Evolutionary conservation across 139 green algal species (phyloP).

Genomic region (Deuterostichococcus epilithicus): DNA sequence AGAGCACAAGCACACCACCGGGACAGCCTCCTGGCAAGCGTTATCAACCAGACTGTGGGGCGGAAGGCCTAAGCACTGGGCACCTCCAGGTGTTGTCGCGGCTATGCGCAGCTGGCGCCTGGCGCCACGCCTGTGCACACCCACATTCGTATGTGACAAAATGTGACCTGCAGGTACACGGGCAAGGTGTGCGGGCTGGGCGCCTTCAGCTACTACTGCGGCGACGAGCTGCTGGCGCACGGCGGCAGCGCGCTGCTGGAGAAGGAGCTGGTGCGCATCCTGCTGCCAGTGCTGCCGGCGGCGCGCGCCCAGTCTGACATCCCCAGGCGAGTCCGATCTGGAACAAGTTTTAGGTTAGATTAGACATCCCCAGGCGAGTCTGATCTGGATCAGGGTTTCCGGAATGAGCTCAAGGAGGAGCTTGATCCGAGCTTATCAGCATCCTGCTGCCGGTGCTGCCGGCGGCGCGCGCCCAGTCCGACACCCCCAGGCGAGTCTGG

Average conservation of each 20-base stretch:
- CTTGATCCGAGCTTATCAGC: background rate
- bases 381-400: background rate
- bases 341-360: background rate
- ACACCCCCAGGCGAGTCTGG: too few relatives aligned
- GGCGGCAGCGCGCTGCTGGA: conserved; percentile 12
- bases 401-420: background rate
- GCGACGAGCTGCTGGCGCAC: background rate
- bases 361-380: background rate
- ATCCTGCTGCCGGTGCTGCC: background rate
- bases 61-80: too few relatives aligned
- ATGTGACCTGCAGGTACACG: background rate
- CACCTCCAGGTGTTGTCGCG: too few relatives aligned
- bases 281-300: background rate
- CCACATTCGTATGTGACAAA: too few relatives aligned
- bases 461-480: too few relatives aligned
- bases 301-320: background rate
- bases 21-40: too few relatives aligned
- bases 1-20: too few relatives aligned
- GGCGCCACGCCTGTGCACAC: too few relatives aligned
- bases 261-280: background rate
- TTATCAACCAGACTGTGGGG: too few relatives aligned
- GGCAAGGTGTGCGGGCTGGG: background rate
- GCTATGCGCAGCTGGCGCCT: too few relatives aligned
- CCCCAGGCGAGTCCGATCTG: background rate
- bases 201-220: conserved; percentile 2